phyloP scores from a whole-genome alignment of 768 basidiomycete genomes.

The Trametes meyenii region DNA sequence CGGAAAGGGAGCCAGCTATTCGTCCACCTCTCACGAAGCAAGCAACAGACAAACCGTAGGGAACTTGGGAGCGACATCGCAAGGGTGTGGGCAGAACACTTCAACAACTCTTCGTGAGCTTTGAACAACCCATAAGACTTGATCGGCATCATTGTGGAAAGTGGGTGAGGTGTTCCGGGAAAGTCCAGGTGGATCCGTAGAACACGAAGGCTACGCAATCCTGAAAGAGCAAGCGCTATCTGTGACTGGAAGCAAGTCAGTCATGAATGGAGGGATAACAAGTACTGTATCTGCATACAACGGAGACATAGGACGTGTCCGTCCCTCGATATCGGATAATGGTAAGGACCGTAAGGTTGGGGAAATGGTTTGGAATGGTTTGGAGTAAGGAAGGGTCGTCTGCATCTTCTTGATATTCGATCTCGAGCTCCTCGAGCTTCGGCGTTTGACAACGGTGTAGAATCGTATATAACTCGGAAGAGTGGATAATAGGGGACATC shows the following conservation, averaged over 20 bases:
- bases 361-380: neutral
- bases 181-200: neutral
- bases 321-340: neutral
- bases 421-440: neutral
- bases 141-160: neutral
- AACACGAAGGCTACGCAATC: too few relatives aligned
- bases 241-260: neutral
- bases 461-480: neutral
- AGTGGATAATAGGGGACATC: neutral
- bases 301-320: neutral
- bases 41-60: neutral
- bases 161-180: neutral
- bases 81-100: neutral
- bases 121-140: neutral
- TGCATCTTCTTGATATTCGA: constrained; percentile 3
- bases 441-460: neutral
- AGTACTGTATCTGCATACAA: neutral
- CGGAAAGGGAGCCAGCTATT: constrained; percentile 3
- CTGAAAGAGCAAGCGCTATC: neutral
- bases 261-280: neutral
- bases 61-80: neutral
- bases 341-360: neutral
- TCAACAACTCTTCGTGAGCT: neutral
- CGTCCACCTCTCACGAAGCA: neutral
- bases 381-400: neutral